Percentiles rank a stretch among this genome's conserved stretches.
phyloP scores from a whole-genome alignment of 1,139 yeast species.

The Pichia sp. region DNA sequence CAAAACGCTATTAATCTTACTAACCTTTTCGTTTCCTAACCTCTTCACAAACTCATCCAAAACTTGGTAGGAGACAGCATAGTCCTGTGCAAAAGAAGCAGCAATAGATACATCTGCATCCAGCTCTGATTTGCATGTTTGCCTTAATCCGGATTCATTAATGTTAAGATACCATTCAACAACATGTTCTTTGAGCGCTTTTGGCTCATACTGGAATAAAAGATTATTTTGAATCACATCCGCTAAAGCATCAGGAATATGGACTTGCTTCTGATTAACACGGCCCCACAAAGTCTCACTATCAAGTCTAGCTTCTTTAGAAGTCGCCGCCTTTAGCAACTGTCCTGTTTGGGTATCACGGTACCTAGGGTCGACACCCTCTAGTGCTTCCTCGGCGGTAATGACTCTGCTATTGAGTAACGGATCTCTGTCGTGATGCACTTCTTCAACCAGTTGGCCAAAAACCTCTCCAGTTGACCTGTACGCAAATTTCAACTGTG shows the following conservation, averaged over 20 bases:
- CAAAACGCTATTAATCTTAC: conserved; percentile 49
- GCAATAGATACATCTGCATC: conserved; percentile 84
- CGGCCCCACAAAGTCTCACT: conserved; percentile 46
- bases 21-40: conserved; percentile 50
- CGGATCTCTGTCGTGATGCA: conserved; percentile 32
- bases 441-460: conserved; percentile 47
- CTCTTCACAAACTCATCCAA: conserved; percentile 63
- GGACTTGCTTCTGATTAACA: conserved; percentile 41
- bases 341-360: conserved; percentile 31
- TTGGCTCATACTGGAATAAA: conserved; percentile 50
- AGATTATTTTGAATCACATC: conserved; percentile 58
- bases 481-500: conserved; percentile 25
- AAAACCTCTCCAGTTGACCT: conserved; percentile 30
- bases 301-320: conserved; percentile 52
- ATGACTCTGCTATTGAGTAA: conserved; percentile 32
- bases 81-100: conserved; percentile 79
- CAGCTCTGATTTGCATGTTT: conserved; percentile 44
- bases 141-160: conserved; percentile 48
- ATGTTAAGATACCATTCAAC: conserved; percentile 49
- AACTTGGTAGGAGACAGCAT: conserved; percentile 66
- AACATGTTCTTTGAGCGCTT: conserved; percentile 50
- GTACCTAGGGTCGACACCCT: conserved; percentile 27
- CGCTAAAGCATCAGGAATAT: conserved; percentile 50
- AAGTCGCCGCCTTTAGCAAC: conserved; percentile 36
- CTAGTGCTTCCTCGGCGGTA: conserved; percentile 27